Base-by-base conservation (phyloP, 1,139 yeast genomes). In the Protomyces macrosporus region DNA sequence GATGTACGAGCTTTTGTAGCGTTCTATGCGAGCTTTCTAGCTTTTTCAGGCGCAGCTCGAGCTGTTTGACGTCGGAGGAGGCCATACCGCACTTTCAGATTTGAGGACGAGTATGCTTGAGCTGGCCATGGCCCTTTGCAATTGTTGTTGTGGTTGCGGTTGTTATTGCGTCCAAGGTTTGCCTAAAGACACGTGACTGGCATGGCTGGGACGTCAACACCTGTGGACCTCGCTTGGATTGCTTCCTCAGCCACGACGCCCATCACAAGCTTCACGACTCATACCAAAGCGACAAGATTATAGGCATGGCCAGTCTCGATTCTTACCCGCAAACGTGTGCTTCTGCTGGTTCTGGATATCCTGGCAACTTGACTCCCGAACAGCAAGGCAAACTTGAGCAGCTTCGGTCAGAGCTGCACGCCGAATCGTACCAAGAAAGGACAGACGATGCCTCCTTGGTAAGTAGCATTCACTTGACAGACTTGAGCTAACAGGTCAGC, bases 401-500 rank as follows among this genome's bases (percentile, higher is more conserved):
- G 70, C 77, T 93, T 67, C 84, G 86, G 70, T 79, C 78, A 37
- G 78, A 80, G 65, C 80, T 91, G 70, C 76, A 75, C 65, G 86
- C 80, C 6, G 81, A 79, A 65, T 96, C 95, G 1, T 90, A 80
- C 77, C 81, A 78, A 37, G 82, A 84, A 61, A 84, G 98, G 71
- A 77, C 88, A 65, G 98, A 93, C 75, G 96, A 89, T 71, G 88
- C 97, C n/a, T 82, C 95, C 4, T 78, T 93, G 74, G 75, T 77
- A 64, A 39, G 74, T 66, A 14, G 5, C 30, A 3, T 33, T 30
- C 14, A 16, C 14, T 14, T 39, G 6, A 32, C 14, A 9, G 6
- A 10, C 36, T 51, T 34, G 6, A 10, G 30, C 48, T 34, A n/a
- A 42, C 55, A 16, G 37, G n/a, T 4, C 55, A 74, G 73, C 82